Evolutionary conservation across 108 stramenopile species (phyloP), one percentile per base, ranked within the genome.

Genomic region (Schizochytrium sp.): DNA sequence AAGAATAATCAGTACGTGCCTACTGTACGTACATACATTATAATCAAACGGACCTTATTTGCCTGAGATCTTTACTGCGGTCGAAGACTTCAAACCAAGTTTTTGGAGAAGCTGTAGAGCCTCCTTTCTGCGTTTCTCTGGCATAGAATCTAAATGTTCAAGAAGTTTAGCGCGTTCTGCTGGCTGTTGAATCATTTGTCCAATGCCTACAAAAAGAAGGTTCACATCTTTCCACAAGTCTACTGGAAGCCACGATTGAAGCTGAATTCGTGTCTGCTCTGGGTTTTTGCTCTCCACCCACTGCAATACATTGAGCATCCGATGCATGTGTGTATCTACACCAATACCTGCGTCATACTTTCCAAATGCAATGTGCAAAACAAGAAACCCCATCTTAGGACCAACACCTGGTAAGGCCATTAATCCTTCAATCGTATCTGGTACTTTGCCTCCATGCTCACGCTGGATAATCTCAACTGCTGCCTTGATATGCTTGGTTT

Each of bases 281-380:
- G 97, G 97, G 47, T 90, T 94, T 56, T 95, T 96, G 38, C 91
- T 89, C 38, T 93, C 89, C 4, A 42, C 95, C 96, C 96, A 98
- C 55, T 90, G 89, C 0, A 97, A 89, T 88, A 93, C 93, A 89
- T 96, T 95, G 89, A 96, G 96, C 89, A 97, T 93, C 1, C 97
- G 95, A 87, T 97, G 97, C 97, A 97, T 96, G 87, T 97, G 97
- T 17, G 97, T 97, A 90, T 97, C 97, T 12, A 97, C 96, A 28
- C 96, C 96, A 89, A 97, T 96, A 13, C 97, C 97, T n/a, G 94
- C 91, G 57, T 87, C 49, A 10, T 46, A 55, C 44, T 92, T 91
- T n/a, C 44, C 2, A 90, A 94, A 96, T 38, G 95, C 96, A 5
- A 96, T 91, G 83, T 91, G 92, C 90, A 96, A 95, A 40, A 96